phyloP scores from a whole-genome alignment of 2,329 filamentous ascomycete species.

The Phoma sp. region DNA sequence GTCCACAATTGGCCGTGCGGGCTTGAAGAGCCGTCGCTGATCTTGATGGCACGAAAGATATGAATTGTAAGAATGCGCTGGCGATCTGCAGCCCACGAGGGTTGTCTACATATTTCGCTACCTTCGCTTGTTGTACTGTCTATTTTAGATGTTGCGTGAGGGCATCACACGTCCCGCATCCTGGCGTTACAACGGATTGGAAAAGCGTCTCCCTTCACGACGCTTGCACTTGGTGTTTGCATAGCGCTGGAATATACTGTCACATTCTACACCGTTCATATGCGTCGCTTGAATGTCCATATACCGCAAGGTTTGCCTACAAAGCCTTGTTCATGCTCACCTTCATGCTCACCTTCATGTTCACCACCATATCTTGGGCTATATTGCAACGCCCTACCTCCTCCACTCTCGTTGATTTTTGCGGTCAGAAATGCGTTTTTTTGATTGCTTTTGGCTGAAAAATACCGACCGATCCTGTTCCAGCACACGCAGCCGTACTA shows the following conservation, averaged over 20 bases:
- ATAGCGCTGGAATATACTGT: conserved; percentile 19
- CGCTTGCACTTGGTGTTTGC: conserved; percentile 17
- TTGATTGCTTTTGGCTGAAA: neutral
- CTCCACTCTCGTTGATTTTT: neutral
- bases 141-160: conserved; percentile 11
- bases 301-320: conserved; percentile 1
- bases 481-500: neutral
- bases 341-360: no score
- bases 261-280: conserved; percentile 5
- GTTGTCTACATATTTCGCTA: conserved; percentile 8
- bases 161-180: conserved; percentile 6
- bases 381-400: neutral
- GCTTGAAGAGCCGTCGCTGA: conserved; percentile 38
- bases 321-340: no score
- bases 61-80: conserved; percentile 13
- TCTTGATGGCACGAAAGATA: conserved; percentile 5
- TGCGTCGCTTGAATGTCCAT: neutral
- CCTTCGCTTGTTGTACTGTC: conserved; percentile 2
- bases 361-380: no score
- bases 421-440: neutral
- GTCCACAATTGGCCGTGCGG: conserved; percentile 42
- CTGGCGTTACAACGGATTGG: conserved; percentile 12
- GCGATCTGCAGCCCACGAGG: conserved; percentile 7
- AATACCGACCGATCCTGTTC: neutral
- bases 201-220: conserved; percentile 15